phyloP scores from a whole-genome alignment of 257 asterid species.

The Sherardia arvensis region DNA sequence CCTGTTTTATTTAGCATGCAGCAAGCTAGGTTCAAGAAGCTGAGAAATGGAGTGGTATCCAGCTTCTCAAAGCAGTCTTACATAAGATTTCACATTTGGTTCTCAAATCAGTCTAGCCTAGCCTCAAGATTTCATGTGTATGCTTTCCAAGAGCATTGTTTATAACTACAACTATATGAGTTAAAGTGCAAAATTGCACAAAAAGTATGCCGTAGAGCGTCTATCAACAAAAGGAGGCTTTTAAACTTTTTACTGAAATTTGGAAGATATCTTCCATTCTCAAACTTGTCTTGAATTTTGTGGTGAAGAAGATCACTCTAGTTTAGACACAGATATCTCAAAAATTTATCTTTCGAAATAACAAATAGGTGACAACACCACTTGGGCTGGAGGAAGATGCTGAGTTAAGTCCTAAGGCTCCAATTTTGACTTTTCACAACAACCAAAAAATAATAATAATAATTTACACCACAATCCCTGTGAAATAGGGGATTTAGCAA shows the following conservation, averaged over 20 bases:
- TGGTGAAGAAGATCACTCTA: not conserved
- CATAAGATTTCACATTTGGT: not conserved
- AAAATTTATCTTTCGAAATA: not conserved
- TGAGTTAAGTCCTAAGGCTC: not conserved
- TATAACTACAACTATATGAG: not conserved
- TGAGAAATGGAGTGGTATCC: not conserved
- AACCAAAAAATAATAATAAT: too few species aligned
- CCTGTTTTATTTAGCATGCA: slow-evolving; percentile 1
- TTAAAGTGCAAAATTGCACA: not conserved
- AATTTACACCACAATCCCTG: too few species aligned
- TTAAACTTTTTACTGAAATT: not conserved
- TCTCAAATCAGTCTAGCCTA: not conserved
- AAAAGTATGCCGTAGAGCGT: not conserved
- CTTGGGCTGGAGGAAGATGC: not conserved
- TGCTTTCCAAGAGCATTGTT: not conserved
- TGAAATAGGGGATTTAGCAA: too few species aligned
- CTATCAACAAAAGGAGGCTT: not conserved
- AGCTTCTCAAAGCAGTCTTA: not conserved
- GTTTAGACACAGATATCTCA: not conserved
- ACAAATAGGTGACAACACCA: not conserved
- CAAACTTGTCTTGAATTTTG: not conserved
- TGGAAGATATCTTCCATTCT: too few species aligned
- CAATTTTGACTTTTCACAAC: not conserved
- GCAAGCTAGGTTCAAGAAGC: not conserved
- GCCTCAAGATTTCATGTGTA: not conserved